Evolutionary conservation across 768 basidiomycete species (phyloP).

Genomic region (Lyophyllum decastes): DNA sequence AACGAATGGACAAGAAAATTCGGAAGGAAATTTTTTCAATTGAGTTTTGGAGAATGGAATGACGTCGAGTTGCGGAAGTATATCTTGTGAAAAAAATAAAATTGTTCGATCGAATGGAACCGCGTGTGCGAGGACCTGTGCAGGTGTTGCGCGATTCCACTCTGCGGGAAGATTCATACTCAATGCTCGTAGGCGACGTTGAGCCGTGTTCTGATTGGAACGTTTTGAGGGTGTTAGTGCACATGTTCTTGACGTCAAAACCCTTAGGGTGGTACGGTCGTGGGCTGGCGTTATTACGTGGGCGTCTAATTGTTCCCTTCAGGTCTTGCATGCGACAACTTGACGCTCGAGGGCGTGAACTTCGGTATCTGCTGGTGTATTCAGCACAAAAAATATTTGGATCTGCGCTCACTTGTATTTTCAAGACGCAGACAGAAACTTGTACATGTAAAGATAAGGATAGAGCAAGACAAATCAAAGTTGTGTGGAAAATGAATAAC

Average conservation of each 20-base stretch:
- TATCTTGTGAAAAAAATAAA: not conserved
- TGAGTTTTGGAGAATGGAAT: not conserved
- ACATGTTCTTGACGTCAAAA: not conserved
- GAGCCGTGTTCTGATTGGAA: not conserved
- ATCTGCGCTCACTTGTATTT: conserved; percentile 1
- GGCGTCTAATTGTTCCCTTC: not conserved
- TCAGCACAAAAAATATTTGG: no score
- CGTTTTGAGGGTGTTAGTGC: not conserved
- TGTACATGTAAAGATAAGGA: conserved; percentile 9
- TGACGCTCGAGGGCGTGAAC: not conserved
- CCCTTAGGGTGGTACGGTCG: not conserved
- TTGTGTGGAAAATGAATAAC: conserved; percentile 9
- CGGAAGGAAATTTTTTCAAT: not conserved
- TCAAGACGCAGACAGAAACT: not conserved
- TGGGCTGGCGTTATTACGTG: not conserved
- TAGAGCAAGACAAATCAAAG: conserved; percentile 16
- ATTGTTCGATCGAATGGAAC: not conserved
- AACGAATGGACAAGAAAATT: not conserved
- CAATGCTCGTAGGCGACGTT: not conserved
- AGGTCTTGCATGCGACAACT: not conserved
- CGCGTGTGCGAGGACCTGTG: not conserved
- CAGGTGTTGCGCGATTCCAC: not conserved
- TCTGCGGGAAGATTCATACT: not conserved
- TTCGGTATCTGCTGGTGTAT: no score
- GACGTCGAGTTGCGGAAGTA: not conserved